Evolutionary conservation across 345 rosid species (phyloP).

Genomic region (Hibiscus trionum): DNA sequence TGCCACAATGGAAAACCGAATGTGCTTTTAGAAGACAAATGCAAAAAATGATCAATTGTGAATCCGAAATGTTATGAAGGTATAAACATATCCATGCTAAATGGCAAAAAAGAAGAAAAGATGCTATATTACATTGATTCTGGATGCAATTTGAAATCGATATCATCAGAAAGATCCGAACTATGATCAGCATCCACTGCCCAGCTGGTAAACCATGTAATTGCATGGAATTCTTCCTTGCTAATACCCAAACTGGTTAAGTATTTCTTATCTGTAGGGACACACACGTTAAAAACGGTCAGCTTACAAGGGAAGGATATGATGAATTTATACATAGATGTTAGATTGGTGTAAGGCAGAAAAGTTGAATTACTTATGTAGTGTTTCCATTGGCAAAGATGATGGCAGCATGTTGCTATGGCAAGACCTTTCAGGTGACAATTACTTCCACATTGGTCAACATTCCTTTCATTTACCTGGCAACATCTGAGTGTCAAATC

Average conservation of each 20-base stretch:
- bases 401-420: conserved; percentile 94
- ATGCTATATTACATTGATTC: conserved; percentile 26
- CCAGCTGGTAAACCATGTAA: conserved; percentile 94
- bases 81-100: background rate
- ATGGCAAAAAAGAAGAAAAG: background rate
- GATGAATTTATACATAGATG: background rate
- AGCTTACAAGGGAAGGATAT: background rate
- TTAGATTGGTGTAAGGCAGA: background rate
- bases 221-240: conserved; percentile 63
- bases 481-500: conserved; percentile 91
- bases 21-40: background rate
- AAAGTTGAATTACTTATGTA: conserved; percentile 51
- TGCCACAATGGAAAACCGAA: conserved; percentile 11
- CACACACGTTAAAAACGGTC: background rate
- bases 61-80: background rate
- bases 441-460: conserved; percentile 19
- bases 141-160: conserved; percentile 25
- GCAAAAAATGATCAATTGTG: background rate
- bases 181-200: conserved; percentile 91
- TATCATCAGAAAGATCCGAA: conserved; percentile 44
- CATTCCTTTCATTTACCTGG: conserved; percentile 26
- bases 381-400: conserved; percentile 95
- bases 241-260: conserved; percentile 40
- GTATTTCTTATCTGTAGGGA: conserved; percentile 58
- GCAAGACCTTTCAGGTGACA: conserved; percentile 52